Conservation (phyloP, 768 basidiomycete genomes). For the Phaeolepiota aurea region DNA sequence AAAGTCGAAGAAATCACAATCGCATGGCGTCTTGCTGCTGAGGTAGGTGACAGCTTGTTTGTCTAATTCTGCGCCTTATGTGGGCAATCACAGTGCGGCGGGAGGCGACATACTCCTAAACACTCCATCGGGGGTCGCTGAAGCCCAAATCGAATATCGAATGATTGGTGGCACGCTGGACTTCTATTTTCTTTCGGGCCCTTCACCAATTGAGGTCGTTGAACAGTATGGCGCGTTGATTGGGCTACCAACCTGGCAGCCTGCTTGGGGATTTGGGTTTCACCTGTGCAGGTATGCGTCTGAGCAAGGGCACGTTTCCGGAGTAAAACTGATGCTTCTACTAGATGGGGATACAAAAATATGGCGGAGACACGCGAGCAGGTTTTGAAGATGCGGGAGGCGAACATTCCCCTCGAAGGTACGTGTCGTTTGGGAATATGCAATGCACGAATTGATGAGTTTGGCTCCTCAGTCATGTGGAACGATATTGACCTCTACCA, state of each 20-base stretch:
- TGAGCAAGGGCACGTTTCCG: neutral
- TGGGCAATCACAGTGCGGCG: slow-evolving; percentile 35
- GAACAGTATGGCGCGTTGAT: slow-evolving; percentile 64
- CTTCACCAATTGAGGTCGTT: slow-evolving; percentile 47
- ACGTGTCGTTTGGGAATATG: slow-evolving; percentile 2
- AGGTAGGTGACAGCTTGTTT: slow-evolving; percentile 29
- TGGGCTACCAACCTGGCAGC: slow-evolving; percentile 65
- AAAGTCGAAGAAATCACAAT: slow-evolving; percentile 38
- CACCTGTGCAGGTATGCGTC: slow-evolving; percentile 54
- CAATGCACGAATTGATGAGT: neutral
- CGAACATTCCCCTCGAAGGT: slow-evolving; percentile 75
- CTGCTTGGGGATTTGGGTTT: slow-evolving; percentile 72
- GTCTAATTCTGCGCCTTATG: neutral
- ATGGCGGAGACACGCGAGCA: slow-evolving; percentile 47
- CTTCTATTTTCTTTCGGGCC: slow-evolving; percentile 72
- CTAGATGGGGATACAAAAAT: slow-evolving; percentile 32
- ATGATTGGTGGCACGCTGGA: slow-evolving; percentile 69
- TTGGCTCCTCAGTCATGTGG: slow-evolving; percentile 50
- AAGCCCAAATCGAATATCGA: slow-evolving; percentile 64
- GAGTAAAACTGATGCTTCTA: neutral
- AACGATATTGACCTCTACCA: slow-evolving; percentile 73
- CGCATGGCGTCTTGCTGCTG: slow-evolving; percentile 73
- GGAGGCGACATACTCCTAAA: slow-evolving; percentile 66
- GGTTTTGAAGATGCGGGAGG: slow-evolving; percentile 50
- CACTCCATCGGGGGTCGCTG: slow-evolving; percentile 44